Evolutionary conservation across 1,284 basidiomycete species (phyloP), one percentile per base, ranked within the genome.

Genomic region (Athelia sp.): DNA sequence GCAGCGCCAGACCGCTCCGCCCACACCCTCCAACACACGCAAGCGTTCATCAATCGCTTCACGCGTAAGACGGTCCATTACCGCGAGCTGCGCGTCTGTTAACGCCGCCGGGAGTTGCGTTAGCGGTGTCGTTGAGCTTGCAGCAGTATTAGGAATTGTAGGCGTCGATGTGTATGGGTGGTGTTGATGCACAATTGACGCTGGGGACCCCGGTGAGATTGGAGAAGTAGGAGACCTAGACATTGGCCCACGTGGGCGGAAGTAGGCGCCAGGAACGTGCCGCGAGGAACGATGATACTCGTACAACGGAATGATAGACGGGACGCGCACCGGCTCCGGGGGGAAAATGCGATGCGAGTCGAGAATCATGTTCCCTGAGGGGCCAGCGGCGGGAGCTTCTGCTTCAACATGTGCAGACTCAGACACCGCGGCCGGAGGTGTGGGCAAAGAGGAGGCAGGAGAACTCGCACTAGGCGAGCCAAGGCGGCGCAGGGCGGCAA

Each of bases 21-120:
- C 88, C 24, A 93, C 84, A 26, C 80, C 76, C 65, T 90, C 85
- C 23, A 95, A 68, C 22, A 90, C 76, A 38, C 81, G 73, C 52
- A 95, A 68, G 50, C 91, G 77, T 63, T 93, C 89, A 54, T 93
- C 88, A 44, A 95, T 87, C 3, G 86, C 86, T 57, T 88, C 85
- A 44, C 89, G 72, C 18, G 87, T 88, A 24, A 86, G 61, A 31
- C 61, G 67, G 55, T 90, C 87, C 62, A 88, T 68, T 31, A 73
- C 62, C 19, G 66, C 68, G 26, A 88, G 71, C 58, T 84, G 86
- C 49, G 76, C 76, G 40, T 81, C 81, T 32, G 76, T 82, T 54
- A 82, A 61, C 47, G 64, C 71, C 38, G 72, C 70, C 46, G 75
- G 84, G 47, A 77, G 68, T 55, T 64, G 68, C 24, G 58, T 57